Evolutionary conservation across 306 rosid species (phyloP).

Genomic region (Begonia peltatifolia): DNA sequence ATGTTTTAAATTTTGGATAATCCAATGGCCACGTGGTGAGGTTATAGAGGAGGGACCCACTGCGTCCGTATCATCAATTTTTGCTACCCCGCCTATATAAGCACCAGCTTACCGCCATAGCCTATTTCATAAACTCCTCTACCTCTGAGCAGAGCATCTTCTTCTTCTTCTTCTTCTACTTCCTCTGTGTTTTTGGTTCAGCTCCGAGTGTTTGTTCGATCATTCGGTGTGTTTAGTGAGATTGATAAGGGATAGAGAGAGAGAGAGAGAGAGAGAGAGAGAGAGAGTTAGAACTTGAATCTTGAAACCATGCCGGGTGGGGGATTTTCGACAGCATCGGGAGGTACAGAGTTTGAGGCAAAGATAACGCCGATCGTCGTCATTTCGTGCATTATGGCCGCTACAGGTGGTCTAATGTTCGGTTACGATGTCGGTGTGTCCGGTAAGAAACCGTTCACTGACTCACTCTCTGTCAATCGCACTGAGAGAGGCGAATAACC

Average conservation of each 20-base stretch:
- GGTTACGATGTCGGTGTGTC: constrained; percentile 84
- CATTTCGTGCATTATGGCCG: constrained; percentile 66
- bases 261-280: no score
- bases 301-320: constrained; percentile 11
- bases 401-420: constrained; percentile 91
- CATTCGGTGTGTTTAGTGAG: no score
- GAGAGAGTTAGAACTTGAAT: not conserved
- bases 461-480: no score
- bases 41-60: constrained; percentile 20
- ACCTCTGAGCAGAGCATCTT: not conserved
- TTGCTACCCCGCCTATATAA: constrained; percentile 7
- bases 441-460: constrained; percentile 17
- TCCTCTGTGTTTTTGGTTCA: not conserved
- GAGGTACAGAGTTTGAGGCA: constrained; percentile 42
- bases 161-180: not conserved
- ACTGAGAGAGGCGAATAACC: no score
- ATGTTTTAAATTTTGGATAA: not conserved
- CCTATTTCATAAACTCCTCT: not conserved
- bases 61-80: not conserved
- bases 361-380: constrained; percentile 73
- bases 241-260: no score
- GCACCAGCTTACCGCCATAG: not conserved
- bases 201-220: no score
- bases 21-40: constrained; percentile 22
- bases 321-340: constrained; percentile 14